A percentile compares a stretch with the other conserved stretches of the same genome.
Evolutionary conservation across 306 rosid species (phyloP).

Genomic region (Psophocarpus tetragonolobus): DNA sequence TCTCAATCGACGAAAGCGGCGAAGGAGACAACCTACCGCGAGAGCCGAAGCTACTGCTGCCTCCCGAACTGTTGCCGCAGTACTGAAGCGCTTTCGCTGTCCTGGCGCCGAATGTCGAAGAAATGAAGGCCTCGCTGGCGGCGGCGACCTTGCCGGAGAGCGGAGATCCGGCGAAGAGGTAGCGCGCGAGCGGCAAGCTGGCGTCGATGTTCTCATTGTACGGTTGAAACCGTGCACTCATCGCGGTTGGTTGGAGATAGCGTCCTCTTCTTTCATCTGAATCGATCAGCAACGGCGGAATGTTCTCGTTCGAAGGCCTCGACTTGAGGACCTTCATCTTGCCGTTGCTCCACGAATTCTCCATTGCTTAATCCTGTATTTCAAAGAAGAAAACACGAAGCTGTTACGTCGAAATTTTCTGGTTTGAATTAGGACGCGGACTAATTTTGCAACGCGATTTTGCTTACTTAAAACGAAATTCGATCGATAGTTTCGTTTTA

Average conservation of each 20-base stretch:
- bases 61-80: constrained; percentile 36
- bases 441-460: not conserved
- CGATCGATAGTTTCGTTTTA: not conserved
- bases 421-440: not conserved
- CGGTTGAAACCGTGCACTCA: constrained; percentile 46
- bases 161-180: constrained; percentile 50
- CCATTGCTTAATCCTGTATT: constrained; percentile 46
- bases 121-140: constrained; percentile 32
- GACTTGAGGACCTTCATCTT: constrained; percentile 32
- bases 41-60: constrained; percentile 44
- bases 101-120: constrained; percentile 37
- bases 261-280: constrained; percentile 44
- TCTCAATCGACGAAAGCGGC: constrained; percentile 61
- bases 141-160: constrained; percentile 27
- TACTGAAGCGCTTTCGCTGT: constrained; percentile 17
- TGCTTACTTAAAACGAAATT: constrained; percentile 7
- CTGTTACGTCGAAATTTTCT: not conserved
- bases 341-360: constrained; percentile 20
- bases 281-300: constrained; percentile 41
- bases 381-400: constrained; percentile 21
- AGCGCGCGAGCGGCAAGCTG: constrained; percentile 50
- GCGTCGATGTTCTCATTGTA: constrained; percentile 51
- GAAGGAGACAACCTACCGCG: constrained; percentile 45
- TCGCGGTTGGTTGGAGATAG: constrained; percentile 27
- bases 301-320: constrained; percentile 38